Evolutionary conservation across 2,329 filamentous ascomycete genomes (phyloP), one percentile per base, ranked within the genome.

Genomic region (Thyridium curvatum): DNA sequence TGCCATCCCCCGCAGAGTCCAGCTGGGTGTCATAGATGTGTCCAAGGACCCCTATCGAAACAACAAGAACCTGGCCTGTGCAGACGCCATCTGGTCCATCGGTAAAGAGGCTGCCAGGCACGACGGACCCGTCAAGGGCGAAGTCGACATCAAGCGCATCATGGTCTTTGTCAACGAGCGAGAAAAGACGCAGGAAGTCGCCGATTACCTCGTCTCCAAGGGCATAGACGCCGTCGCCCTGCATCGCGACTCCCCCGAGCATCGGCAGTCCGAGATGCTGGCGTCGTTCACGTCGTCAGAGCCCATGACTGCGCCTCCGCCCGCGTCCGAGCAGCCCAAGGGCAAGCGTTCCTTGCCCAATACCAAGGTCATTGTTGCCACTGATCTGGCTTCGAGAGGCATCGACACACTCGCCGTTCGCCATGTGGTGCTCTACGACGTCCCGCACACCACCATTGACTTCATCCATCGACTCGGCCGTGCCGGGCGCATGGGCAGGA

Each of bases 361-460:
- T 54, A 89, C 85, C 33, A 94, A 89, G 60, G 91, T 95, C 10
- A 77, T 98, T 30, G 91, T 98, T 3, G 93, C 89, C 12, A 98
- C 93, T 1, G 93, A 98, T 60, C 66, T 98, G 41, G 88, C 87
- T 4, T 95, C 89, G 6, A 71, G 93, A 49, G 93, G 93, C 46
- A 95, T 98, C 52, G 93, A 98, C 60, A 98, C 93, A 0, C 65
- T 96, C 21, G 84, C 87, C 14, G 91, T 97, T 14, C 77, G 86
- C 41, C 87, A 94, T 49, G 93, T 98, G 38, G 83, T 98, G 39
- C 66, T 98, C 18, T 97, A 95, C 60, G 89, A 98, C 58, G 91
- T 98, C n/a, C 93, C 93, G 4, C 91, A 97, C 57, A 94, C 87
- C 0, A 94, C 89, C 0, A 94, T 98, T 43, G 94, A 98, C 61